Percentiles rank a stretch among this genome's conserved stretches.
Conservation (phyloP, 345 rosid species). For the Streptanthus diversifolius region DNA sequence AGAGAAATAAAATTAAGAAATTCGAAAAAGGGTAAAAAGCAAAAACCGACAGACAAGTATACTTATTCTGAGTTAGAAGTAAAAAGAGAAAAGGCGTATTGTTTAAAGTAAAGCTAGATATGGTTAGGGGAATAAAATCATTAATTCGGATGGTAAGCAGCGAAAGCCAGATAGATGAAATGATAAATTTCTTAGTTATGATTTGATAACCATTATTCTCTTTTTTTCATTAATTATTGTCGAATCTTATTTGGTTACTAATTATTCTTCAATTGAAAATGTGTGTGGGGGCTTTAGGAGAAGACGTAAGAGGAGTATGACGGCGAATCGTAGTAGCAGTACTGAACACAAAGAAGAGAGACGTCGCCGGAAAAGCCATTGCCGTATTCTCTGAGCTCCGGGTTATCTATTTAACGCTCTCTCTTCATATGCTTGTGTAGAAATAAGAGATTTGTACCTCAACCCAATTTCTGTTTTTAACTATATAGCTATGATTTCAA, state of each 20-base stretch:
- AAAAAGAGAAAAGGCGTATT: not conserved
- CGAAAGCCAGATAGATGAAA: not conserved
- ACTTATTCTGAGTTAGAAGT: not conserved
- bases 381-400: conserved; percentile 14
- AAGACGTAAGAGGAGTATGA: conserved; percentile 3
- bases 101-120: not conserved
- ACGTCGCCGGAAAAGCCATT: conserved; percentile 30
- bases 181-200: not conserved
- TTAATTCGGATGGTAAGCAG: not conserved
- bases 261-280: not conserved
- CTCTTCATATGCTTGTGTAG: not conserved
- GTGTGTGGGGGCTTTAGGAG: conserved; percentile 9
- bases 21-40: not conserved
- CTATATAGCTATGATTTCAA: too few relatives aligned
- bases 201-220: not conserved
- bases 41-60: not conserved
- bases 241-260: not conserved
- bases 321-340: not conserved
- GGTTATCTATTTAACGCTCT: not conserved
- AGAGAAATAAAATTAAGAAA: not conserved
- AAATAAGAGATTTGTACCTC: not conserved
- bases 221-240: not conserved
- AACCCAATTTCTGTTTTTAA: too few relatives aligned
- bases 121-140: conserved; percentile 24
- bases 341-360: conserved; percentile 21